phyloP scores from a whole-genome alignment of 1,139 yeast species.

The Protomyces gravidus region DNA sequence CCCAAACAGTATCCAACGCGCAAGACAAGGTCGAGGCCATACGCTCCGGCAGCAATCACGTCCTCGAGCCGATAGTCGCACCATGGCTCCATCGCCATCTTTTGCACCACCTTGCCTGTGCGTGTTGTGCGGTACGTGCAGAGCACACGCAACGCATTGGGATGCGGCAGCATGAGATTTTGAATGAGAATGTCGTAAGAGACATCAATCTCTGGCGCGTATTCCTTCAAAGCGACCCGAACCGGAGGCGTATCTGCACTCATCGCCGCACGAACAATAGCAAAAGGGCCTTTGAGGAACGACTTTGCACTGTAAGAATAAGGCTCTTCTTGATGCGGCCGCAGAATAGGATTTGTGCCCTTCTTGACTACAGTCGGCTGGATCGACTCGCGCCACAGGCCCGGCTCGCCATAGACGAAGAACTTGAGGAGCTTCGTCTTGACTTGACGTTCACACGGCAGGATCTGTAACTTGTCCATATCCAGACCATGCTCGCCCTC shows the following conservation, averaged over 20 bases:
- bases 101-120: conserved; percentile 23
- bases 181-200: conserved; percentile 25
- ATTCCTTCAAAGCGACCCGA: conserved; percentile 23
- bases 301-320: conserved; percentile 22
- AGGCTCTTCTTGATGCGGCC: conserved; percentile 23
- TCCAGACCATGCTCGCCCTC: conserved; percentile 27
- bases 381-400: conserved; percentile 24
- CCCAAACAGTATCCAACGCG: conserved; percentile 27
- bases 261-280: conserved; percentile 26
- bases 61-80: conserved; percentile 25
- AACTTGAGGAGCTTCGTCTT: conserved; percentile 24
- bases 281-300: conserved; percentile 23
- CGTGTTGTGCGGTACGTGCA: conserved; percentile 25
- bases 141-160: conserved; percentile 17
- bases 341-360: conserved; percentile 20
- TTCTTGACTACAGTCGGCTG: conserved; percentile 7
- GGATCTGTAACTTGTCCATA: conserved; percentile 19
- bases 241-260: conserved; percentile 18
- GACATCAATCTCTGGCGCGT: conserved; percentile 25
- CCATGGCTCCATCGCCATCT: conserved; percentile 28
- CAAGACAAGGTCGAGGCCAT: conserved; percentile 18
- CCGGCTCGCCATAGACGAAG: conserved; percentile 25
- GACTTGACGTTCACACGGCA: conserved; percentile 21
- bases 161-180: conserved; percentile 24
- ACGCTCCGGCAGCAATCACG: conserved; percentile 24